Evolutionary conservation across 192 early-diverging fungal species (phyloP).

Genomic region (Umbelopsis ramanniana): DNA sequence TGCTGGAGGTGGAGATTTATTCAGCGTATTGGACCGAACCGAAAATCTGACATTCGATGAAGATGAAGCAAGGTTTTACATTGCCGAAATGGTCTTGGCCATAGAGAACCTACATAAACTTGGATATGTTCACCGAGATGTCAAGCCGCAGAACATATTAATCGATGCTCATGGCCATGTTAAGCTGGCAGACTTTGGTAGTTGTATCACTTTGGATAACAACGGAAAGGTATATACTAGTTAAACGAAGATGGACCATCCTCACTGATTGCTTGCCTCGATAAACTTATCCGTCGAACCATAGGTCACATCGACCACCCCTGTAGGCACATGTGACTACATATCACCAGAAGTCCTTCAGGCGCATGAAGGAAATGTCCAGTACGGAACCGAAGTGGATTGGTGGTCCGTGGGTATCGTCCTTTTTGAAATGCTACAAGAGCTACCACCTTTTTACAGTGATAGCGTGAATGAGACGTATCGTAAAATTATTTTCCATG

Average conservation of each 20-base stretch:
- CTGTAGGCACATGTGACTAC: slow-evolving; percentile 84
- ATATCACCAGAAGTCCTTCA: slow-evolving; percentile 95
- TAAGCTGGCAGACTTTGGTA: slow-evolving; percentile 72
- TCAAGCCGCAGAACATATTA: slow-evolving; percentile 70
- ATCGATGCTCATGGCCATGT: slow-evolving; percentile 64
- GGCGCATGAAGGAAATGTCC: slow-evolving; percentile 73
- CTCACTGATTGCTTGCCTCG: too few relatives aligned
- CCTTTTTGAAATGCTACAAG: slow-evolving; percentile 84
- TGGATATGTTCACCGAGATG: slow-evolving; percentile 88
- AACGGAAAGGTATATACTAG: slow-evolving; percentile 31
- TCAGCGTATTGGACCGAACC: slow-evolving; percentile 89
- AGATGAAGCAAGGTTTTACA: slow-evolving; percentile 81
- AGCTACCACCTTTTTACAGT: slow-evolving; percentile 87
- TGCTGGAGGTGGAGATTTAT: slow-evolving; percentile 93
- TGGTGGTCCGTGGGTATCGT: slow-evolving; percentile 90
- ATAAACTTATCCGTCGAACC: too few relatives aligned
- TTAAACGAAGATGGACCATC: too few relatives aligned
- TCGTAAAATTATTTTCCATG: slow-evolving; percentile 81
- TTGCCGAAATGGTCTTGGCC: slow-evolving; percentile 84
- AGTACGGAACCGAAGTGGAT: slow-evolving; percentile 81
- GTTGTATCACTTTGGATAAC: slow-evolving; percentile 70
- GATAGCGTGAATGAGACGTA: slow-evolving; percentile 87
- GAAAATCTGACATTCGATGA: slow-evolving; percentile 75
- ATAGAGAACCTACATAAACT: slow-evolving; percentile 83
- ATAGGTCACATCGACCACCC: slow-evolving; percentile 64